Evolutionary conservation across 306 rosid species (phyloP).

Genomic region (Cicer arietinum): DNA sequence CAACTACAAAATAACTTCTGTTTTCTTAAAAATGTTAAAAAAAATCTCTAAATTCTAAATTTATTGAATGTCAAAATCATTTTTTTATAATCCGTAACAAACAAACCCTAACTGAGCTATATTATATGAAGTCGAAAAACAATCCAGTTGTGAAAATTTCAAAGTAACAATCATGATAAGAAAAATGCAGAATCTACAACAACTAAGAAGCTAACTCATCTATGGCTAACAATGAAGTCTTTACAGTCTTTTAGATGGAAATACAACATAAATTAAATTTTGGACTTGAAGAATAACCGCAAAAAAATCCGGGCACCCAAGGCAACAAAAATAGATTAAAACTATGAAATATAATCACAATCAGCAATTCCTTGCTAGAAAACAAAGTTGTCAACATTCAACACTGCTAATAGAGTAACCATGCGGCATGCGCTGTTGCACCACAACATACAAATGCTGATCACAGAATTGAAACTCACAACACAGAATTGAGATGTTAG

Average conservation of each 20-base stretch:
- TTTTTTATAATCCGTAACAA: neutral
- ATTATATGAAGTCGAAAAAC: constrained; percentile 3
- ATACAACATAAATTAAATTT: neutral
- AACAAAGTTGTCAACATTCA: constrained; percentile 9
- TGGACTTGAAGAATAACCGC: neutral
- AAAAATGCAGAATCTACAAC: constrained; percentile 14
- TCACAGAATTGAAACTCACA: constrained; percentile 5
- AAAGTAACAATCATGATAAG: neutral
- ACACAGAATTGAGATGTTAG: neutral
- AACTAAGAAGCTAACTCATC: constrained; percentile 22
- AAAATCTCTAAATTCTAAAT: too few species aligned
- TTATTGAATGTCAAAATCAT: too few species aligned
- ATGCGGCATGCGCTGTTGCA: neutral
- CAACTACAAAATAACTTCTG: too few species aligned
- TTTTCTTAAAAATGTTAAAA: too few species aligned
- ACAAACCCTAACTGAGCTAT: neutral
- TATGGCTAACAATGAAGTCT: neutral
- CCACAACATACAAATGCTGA: constrained; percentile 7
- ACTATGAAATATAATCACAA: neutral
- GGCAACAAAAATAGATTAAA: neutral
- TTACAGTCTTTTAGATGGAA: constrained; percentile 7
- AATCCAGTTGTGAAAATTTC: neutral
- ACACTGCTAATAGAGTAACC: neutral
- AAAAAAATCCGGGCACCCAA: neutral
- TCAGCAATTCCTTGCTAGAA: neutral